phyloP scores from a whole-genome alignment of 2,329 filamentous ascomycete genomes.

The Teratosphaeria pseudoeucalypti region DNA sequence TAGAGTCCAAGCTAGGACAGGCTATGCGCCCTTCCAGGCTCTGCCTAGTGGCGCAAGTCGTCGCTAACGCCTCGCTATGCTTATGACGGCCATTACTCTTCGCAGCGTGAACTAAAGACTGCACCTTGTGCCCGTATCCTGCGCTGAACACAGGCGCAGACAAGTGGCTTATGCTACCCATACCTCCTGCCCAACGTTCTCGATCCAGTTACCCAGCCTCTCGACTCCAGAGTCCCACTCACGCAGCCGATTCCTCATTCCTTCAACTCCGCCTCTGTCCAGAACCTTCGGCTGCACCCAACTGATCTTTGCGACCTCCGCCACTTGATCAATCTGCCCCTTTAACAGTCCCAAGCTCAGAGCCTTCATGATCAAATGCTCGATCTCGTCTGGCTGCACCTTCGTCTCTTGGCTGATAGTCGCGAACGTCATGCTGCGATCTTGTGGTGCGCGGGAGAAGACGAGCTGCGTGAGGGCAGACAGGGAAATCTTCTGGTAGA shows the following conservation, averaged over 20 bases:
- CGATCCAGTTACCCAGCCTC: constrained; percentile 93
- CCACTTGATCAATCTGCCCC: constrained; percentile 93
- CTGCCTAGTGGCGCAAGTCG: background rate
- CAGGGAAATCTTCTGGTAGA: constrained; percentile 98
- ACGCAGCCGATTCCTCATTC: constrained; percentile 75
- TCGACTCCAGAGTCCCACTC: constrained; percentile 98
- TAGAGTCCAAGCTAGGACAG: background rate
- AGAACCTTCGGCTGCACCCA: constrained; percentile 99
- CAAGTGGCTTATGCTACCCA: constrained; percentile 65
- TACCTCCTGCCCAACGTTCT: constrained; percentile 84
- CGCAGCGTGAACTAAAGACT: background rate
- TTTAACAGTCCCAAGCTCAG: constrained; percentile 79
- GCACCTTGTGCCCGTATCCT: no score
- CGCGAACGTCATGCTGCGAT: constrained; percentile 84
- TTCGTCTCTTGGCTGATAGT: constrained; percentile 89
- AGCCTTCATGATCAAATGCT: constrained; percentile 99
- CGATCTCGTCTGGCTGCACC: constrained; percentile 81
- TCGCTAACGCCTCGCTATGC: background rate
- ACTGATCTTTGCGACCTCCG: constrained; percentile 85
- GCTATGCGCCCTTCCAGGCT: background rate
- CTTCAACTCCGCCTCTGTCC: constrained; percentile 88
- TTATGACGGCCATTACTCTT: background rate
- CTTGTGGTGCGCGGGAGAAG: constrained; percentile 89
- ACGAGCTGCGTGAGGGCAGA: constrained; percentile 90
- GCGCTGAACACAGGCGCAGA: background rate